These are phyloP conservation scores for Ganoderma boninense DNA, from an alignment of 1,284 basidiomycete species.

Conservation along the genomic window DNA sequence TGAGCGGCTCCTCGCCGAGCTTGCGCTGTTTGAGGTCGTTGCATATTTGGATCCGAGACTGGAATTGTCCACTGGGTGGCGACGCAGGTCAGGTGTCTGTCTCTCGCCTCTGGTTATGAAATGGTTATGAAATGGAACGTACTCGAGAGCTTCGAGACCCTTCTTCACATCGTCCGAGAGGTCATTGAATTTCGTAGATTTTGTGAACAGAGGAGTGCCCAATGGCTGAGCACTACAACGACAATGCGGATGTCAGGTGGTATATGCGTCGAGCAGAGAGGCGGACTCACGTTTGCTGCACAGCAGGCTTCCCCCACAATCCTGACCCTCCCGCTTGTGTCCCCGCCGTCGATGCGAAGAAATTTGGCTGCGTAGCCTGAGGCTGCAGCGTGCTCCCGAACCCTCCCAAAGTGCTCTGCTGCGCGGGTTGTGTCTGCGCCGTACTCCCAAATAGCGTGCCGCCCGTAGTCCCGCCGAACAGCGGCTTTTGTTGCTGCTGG, in stretches of 20 bases:
- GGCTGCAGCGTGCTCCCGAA: slow-evolving; percentile 26
- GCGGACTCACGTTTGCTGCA: slow-evolving; percentile 39
- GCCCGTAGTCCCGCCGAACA: slow-evolving; percentile 22
- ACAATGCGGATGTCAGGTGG: background rate
- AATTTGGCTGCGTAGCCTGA: slow-evolving; percentile 22
- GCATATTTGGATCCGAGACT: slow-evolving; percentile 79
- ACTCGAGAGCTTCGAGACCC: slow-evolving; percentile 80
- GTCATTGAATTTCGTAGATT: slow-evolving; percentile 86
- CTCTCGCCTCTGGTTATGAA: too few relatives aligned
- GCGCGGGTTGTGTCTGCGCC: slow-evolving; percentile 29
- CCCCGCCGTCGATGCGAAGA: slow-evolving; percentile 26
- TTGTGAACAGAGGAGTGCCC: slow-evolving; percentile 64
- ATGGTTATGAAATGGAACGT: background rate
- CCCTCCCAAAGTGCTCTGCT: slow-evolving; percentile 27
- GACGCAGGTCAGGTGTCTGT: background rate
- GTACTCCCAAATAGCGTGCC: slow-evolving; percentile 24
- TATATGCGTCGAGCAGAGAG: background rate
- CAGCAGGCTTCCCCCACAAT: slow-evolving; percentile 25
- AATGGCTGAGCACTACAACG: slow-evolving; percentile 34
- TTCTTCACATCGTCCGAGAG: slow-evolving; percentile 74
- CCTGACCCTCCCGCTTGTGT: slow-evolving; percentile 20
- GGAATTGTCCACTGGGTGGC: slow-evolving; percentile 67
- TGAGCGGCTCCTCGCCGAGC: slow-evolving; percentile 76
- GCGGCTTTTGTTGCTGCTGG: slow-evolving; percentile 23
- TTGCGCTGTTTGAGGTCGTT: slow-evolving; percentile 80